These are phyloP conservation scores for Zygosaccharomyces sapae DNA, from an alignment of 1,139 yeast genomes.

Conservation along the genomic window DNA sequence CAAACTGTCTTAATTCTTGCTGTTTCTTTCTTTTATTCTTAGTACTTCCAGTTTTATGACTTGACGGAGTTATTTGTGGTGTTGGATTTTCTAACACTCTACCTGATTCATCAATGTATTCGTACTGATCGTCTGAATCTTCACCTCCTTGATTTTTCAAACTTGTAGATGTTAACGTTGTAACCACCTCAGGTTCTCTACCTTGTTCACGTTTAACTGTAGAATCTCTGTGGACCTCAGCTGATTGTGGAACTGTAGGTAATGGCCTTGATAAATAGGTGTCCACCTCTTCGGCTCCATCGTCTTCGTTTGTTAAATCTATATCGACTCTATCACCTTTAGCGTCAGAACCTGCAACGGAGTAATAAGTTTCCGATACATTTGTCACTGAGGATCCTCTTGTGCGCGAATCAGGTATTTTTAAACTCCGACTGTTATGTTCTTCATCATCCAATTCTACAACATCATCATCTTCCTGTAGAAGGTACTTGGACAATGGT, in stretches of 20 bases:
- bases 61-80: conserved; percentile 3
- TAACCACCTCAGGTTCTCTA: conserved; percentile 7
- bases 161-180: not conserved
- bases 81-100: conserved; percentile 5
- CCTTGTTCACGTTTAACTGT: conserved; percentile 10
- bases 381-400: conserved; percentile 18
- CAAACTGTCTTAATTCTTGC: conserved; percentile 47
- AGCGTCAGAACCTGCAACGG: conserved; percentile 19
- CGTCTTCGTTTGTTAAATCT: conserved; percentile 7
- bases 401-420: conserved; percentile 9
- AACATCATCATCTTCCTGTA: conserved; percentile 18
- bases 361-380: conserved; percentile 24
- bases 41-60: conserved; percentile 1
- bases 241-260: conserved; percentile 21
- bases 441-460: conserved; percentile 10
- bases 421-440: no score
- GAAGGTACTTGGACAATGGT: conserved; percentile 29
- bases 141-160: not conserved
- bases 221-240: conserved; percentile 13
- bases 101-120: conserved; percentile 16
- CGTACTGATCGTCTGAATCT: conserved; percentile 17
- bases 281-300: conserved; percentile 7
- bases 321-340: conserved; percentile 10
- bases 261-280: conserved; percentile 18
- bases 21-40: conserved; percentile 10